These are phyloP conservation scores for Malbranchea cinnamomea DNA, from an alignment of 2,329 filamentous ascomycete species.

Conservation along the genomic window DNA sequence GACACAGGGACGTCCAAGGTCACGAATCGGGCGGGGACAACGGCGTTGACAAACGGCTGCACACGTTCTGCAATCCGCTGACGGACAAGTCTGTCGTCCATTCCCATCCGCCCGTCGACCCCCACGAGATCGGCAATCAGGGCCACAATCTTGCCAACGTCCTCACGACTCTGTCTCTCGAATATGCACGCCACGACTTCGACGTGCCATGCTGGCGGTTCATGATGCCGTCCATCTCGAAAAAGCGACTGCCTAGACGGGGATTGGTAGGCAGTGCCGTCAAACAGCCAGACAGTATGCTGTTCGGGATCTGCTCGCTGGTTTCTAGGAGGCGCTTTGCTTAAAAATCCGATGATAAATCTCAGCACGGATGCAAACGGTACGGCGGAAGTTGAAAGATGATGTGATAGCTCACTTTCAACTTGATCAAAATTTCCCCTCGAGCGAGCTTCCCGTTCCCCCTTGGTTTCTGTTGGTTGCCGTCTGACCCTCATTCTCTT, in stretches of 20 bases:
- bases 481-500: no score
- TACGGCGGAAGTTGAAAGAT: conserved; percentile 2
- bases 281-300: conserved; percentile 75
- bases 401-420: conserved; percentile 8
- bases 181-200: conserved; percentile 79
- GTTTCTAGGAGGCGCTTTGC: conserved; percentile 40
- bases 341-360: conserved; percentile 20
- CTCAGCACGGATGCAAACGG: conserved; percentile 7
- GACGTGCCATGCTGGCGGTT: conserved; percentile 49
- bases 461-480: conserved; percentile 6
- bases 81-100: conserved; percentile 40
- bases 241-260: neutral
- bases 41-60: conserved; percentile 59
- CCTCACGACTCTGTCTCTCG: conserved; percentile 51
- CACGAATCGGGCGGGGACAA: conserved; percentile 55
- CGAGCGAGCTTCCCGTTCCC: conserved; percentile 8
- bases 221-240: conserved; percentile 14
- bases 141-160: conserved; percentile 54
- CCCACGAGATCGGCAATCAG: conserved; percentile 55
- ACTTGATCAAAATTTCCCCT: conserved; percentile 8
- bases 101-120: conserved; percentile 40
- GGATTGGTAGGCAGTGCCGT: conserved; percentile 66
- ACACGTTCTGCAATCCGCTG: conserved; percentile 44
- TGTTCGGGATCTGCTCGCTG: conserved; percentile 44
- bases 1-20: conserved; percentile 47